phyloP scores from a whole-genome alignment of 345 rosid genomes.

The Eucalyptus virginea region DNA sequence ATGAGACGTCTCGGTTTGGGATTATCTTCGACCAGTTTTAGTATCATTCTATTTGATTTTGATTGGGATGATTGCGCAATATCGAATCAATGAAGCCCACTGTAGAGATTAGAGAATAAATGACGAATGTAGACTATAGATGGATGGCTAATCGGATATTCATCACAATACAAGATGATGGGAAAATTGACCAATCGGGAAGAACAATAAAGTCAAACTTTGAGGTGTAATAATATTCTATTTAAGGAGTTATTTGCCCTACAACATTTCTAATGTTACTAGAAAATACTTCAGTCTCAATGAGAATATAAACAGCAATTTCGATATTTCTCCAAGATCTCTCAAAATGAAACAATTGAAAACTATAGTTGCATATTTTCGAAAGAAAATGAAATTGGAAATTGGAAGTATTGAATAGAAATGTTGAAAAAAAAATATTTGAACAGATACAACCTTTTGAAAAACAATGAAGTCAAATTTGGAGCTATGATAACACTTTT shows the following conservation, averaged over 20 bases:
- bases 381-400: too few species aligned
- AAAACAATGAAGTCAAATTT: too few species aligned
- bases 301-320: too few species aligned
- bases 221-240: rapidly evolving
- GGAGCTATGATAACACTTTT: rapidly evolving
- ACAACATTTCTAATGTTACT: rapidly evolving
- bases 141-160: background rate
- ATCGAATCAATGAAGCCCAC: background rate
- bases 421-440: too few species aligned
- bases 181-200: rapidly evolving
- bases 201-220: too few species aligned
- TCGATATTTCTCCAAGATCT: too few species aligned
- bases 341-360: too few species aligned
- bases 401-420: too few species aligned
- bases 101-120: background rate
- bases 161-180: rapidly evolving
- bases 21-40: background rate
- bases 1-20: background rate
- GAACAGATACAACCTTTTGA: too few species aligned
- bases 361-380: too few species aligned
- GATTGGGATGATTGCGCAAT: background rate
- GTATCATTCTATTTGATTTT: background rate
- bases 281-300: too few species aligned
- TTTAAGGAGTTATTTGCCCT: too few species aligned
- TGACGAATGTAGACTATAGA: rapidly evolving